Evolutionary conservation across 805 yeast species (phyloP).

Genomic region (Yarrowia sp.): DNA sequence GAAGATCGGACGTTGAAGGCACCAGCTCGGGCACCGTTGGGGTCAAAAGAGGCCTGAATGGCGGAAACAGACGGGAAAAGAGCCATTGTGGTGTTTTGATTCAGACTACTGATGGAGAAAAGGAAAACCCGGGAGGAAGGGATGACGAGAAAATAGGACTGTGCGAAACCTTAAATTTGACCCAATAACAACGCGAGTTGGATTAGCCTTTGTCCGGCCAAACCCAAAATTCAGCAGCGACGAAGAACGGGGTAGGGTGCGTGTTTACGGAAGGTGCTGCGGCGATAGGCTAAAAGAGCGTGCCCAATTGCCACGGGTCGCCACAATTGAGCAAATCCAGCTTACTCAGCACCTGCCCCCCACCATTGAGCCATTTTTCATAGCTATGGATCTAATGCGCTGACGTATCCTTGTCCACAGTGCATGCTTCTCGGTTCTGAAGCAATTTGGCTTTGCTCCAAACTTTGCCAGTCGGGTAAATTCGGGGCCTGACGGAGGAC

Average conservation of each 20-base stretch:
- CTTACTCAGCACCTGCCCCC: too few species aligned
- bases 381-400: slow-evolving; percentile 11
- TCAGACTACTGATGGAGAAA: slow-evolving; percentile 27
- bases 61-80: slow-evolving; percentile 42
- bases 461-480: slow-evolving; percentile 21
- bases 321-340: slow-evolving; percentile 4
- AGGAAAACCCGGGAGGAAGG: slow-evolving; percentile 22
- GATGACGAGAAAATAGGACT: slow-evolving; percentile 10
- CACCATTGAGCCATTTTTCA: slow-evolving; percentile 15
- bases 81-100: slow-evolving; percentile 35
- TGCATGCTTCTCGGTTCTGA: slow-evolving; percentile 19
- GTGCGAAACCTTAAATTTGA: not conserved
- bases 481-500: slow-evolving; percentile 8
- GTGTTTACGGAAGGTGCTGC: too few species aligned
- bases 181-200: slow-evolving; percentile 25
- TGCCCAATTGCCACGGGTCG: too few species aligned
- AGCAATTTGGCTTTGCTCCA: slow-evolving; percentile 26
- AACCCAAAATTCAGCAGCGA: not conserved
- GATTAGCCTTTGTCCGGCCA: not conserved
- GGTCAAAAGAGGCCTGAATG: slow-evolving; percentile 42
- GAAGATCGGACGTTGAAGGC: slow-evolving; percentile 37
- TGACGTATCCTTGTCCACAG: slow-evolving; percentile 9
- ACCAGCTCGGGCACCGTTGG: slow-evolving; percentile 37
- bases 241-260: too few species aligned
- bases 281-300: too few species aligned